These are phyloP conservation scores for Spathaspora girioi DNA, from an alignment of 805 yeast species.

Conservation along the genomic window DNA sequence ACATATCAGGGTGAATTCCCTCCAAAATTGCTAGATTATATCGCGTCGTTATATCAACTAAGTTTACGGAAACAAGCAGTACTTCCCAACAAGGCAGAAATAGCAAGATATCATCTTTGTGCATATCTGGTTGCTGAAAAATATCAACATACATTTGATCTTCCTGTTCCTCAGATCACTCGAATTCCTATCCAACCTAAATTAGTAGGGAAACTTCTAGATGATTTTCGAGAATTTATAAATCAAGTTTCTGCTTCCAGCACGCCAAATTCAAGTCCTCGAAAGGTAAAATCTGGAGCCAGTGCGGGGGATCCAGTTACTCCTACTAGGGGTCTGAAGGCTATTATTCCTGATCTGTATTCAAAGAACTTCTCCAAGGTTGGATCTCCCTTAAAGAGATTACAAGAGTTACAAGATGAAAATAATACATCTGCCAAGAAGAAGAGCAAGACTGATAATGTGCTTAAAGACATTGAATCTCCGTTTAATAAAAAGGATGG, in stretches of 20 bases:
- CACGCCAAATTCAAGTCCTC: constrained; percentile 18
- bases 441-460: not conserved
- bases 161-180: constrained; percentile 47
- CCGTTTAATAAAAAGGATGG: constrained; percentile 22
- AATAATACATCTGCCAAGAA: not conserved
- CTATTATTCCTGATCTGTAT: not conserved
- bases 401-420: constrained; percentile 8
- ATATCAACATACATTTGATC: constrained; percentile 36
- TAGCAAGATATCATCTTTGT: constrained; percentile 66
- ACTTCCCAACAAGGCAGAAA: constrained; percentile 52
- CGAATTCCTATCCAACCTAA: constrained; percentile 58
- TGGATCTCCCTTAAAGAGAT: constrained; percentile 35
- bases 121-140: constrained; percentile 58
- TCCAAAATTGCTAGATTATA: constrained; percentile 4
- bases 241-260: constrained; percentile 16
- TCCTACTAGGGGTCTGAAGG: constrained; percentile 8
- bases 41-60: constrained; percentile 45
- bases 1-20: constrained; percentile 24
- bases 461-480: constrained; percentile 19
- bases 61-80: constrained; percentile 50
- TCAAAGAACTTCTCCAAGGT: constrained; percentile 25
- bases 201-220: constrained; percentile 37
- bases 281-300: constrained; percentile 15
- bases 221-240: constrained; percentile 42
- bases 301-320: constrained; percentile 16